Evolutionary conservation across 129 eudicot species (phyloP).

Genomic region (Flaveria sonorensis): DNA sequence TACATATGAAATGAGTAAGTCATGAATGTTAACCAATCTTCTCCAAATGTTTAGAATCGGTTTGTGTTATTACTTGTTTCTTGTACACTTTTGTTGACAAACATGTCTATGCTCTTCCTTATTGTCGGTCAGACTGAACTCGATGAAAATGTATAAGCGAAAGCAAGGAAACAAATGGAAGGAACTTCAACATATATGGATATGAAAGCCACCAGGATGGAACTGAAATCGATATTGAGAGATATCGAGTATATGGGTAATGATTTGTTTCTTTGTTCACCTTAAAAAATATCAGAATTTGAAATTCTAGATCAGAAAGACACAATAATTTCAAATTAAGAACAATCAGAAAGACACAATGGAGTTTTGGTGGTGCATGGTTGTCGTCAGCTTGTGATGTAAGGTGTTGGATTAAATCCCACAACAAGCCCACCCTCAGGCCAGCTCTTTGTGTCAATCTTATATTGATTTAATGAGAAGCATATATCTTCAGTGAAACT

Average conservation of each 20-base stretch:
- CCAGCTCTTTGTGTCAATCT: background rate
- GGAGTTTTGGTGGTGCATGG: background rate
- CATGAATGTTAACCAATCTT: background rate
- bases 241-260: conserved; percentile 71
- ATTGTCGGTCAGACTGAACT: conserved; percentile 10
- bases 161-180: conserved; percentile 46
- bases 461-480: background rate
- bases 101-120: background rate
- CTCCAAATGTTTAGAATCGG: background rate
- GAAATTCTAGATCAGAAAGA: too few relatives aligned
- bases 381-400: background rate
- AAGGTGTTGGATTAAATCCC: conserved; percentile 18
- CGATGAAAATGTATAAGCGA: conserved; percentile 44
- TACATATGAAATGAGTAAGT: too few relatives aligned
- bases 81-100: conserved; percentile 10
- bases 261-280: background rate
- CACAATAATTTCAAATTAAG: too few relatives aligned
- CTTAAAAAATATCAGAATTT: too few relatives aligned
- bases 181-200: conserved; percentile 37
- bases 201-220: conserved; percentile 47
- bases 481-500: background rate
- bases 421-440: background rate
- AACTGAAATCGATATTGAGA: conserved; percentile 54
- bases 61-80: background rate
- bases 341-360: too few relatives aligned